Evolutionary conservation across 116 monocot genomes (phyloP).

Genomic region (Iris pallida): DNA sequence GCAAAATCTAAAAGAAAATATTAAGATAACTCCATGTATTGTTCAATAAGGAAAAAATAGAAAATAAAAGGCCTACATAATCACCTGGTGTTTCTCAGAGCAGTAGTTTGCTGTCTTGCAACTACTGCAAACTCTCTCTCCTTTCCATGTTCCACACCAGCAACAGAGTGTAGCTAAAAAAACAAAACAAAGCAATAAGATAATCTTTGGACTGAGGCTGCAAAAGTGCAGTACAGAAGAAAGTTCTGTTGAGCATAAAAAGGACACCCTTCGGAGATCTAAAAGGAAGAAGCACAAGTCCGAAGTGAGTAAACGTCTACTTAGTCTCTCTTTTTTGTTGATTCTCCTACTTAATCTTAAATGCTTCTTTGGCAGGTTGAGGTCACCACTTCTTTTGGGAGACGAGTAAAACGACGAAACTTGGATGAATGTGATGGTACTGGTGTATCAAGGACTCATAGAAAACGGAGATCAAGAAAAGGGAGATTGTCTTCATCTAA

Average conservation of each 20-base stretch:
- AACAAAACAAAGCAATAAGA: too few relatives aligned
- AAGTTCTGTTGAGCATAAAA: constrained; percentile 37
- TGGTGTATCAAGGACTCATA: constrained; percentile 25
- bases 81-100: too few relatives aligned
- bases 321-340: not conserved
- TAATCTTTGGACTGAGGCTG: too few relatives aligned
- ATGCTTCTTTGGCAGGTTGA: constrained; percentile 47
- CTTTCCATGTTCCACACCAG: too few relatives aligned
- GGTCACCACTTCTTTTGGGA: constrained; percentile 83
- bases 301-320: constrained; percentile 40
- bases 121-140: too few relatives aligned
- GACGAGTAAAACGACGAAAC: constrained; percentile 79
- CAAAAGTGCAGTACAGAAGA: constrained; percentile 58
- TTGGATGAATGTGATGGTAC: constrained; percentile 68
- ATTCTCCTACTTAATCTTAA: not conserved
- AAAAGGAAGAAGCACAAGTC: constrained; percentile 66
- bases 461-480: constrained; percentile 33
- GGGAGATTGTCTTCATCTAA: constrained; percentile 46
- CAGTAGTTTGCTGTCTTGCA: too few relatives aligned
- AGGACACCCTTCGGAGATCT: constrained; percentile 68
- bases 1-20: too few relatives aligned
- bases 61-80: too few relatives aligned
- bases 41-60: too few relatives aligned
- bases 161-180: too few relatives aligned
- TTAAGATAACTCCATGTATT: too few relatives aligned